Percentiles rank a stretch among this genome's conserved stretches.
Conservation (phyloP, 371 early-diverging fungal species). For the Basidiobolus meristosporus region DNA sequence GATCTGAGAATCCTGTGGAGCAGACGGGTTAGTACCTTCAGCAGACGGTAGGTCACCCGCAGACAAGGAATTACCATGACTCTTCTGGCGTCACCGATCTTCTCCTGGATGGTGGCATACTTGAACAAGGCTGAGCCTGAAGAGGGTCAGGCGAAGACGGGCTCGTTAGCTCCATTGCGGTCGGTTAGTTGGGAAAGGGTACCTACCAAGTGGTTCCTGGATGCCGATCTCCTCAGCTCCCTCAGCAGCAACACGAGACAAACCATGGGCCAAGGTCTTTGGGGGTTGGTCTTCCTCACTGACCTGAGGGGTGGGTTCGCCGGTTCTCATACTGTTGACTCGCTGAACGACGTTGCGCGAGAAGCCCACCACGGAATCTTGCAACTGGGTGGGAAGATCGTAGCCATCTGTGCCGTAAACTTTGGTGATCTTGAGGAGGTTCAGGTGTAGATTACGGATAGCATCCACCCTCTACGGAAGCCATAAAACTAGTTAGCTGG, state of each 20-base stretch:
- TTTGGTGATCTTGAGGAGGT: slow-evolving; percentile 51
- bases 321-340: slow-evolving; percentile 35
- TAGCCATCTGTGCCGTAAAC: slow-evolving; percentile 48
- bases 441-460: slow-evolving; percentile 33
- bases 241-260: slow-evolving; percentile 42
- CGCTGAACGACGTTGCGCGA: slow-evolving; percentile 34
- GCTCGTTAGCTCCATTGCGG: not conserved
- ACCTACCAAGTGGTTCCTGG: slow-evolving; percentile 50
- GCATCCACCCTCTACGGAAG: slow-evolving; percentile 34
- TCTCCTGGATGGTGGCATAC: slow-evolving; percentile 59
- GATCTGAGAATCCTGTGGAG: too few relatives aligned
- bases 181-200: not conserved
- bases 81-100: slow-evolving; percentile 54
- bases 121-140: slow-evolving; percentile 62
- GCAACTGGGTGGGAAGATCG: slow-evolving; percentile 56
- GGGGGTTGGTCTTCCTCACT: slow-evolving; percentile 16
- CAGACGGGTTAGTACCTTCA: not conserved
- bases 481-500: not conserved
- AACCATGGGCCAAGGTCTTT: slow-evolving; percentile 48
- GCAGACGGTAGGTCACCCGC: not conserved
- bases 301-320: slow-evolving; percentile 11
- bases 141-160: not conserved
- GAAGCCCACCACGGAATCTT: slow-evolving; percentile 43
- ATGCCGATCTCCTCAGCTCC: slow-evolving; percentile 40
- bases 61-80: slow-evolving; percentile 25